Evolutionary conservation across 148 eudicot species (phyloP), one percentile per base, ranked within the genome.

Genomic region (Pharnaceum exiguum): DNA sequence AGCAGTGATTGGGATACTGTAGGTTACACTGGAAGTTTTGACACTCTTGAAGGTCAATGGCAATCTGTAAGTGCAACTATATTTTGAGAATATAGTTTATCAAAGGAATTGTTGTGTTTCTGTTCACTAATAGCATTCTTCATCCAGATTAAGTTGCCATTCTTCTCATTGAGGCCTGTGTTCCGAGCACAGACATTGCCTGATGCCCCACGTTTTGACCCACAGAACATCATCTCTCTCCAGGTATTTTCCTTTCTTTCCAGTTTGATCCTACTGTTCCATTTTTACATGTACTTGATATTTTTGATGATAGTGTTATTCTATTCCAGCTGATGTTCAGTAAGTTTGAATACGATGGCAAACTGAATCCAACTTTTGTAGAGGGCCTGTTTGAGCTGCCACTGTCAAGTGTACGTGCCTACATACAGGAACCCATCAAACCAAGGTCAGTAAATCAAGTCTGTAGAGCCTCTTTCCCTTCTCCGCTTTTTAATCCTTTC

Each of bases 321-420:
- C n/a, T 40, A 65, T 63, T 70, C 43, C 95, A 93, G 99, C 89
- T 93, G 53, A 89, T 93, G 96, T 89, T 77, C 83, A 93, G 99
- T 66, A 93, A 93, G 73, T 93, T 93, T 33, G 99, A 93, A 68
- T 89, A 81, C 67, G 99, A 94, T 63, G 89, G 95, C 23, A 84
- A 82, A 77, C 67, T 89, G 55, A 94, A 94, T 65, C 96, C 96
- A 22, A 94, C 89, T 31, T 94, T 94, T 68, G 62, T 44, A 46
- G 99, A 94, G 78, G 99, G 99, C 67, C 78, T 85, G 31, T 94
- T 94, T 68, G 75, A 86, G 79, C 99, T 94, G 79, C 96, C 96
- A 28, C 36, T 89, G 49, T 89, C 99, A 69, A 58, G 69, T 63
- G 80, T 94, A 66, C 74, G 81, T 49, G 78, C 99, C 46, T 94